These are phyloP conservation scores for Erodium texanum DNA, from an alignment of 441 rosid species.

Conservation along the genomic window DNA sequence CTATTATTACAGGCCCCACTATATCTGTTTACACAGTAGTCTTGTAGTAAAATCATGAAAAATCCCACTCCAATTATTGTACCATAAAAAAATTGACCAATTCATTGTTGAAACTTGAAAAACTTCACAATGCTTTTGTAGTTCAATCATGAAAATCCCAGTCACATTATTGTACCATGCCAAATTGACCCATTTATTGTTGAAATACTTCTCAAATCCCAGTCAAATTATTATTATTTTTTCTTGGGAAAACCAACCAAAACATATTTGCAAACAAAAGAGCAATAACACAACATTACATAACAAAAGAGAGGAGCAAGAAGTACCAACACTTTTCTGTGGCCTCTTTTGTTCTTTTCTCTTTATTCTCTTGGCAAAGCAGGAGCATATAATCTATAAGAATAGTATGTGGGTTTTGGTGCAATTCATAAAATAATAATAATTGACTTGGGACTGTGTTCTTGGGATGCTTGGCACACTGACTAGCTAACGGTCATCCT, in stretches of 20 bases:
- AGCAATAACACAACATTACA: neutral
- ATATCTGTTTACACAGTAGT: neutral
- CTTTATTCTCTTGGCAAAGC: neutral
- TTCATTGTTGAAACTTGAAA: no score
- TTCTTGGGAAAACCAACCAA: neutral
- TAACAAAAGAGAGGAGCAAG: neutral
- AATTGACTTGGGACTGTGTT: neutral
- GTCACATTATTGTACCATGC: no score
- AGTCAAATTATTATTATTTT: no score
- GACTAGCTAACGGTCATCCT: neutral
- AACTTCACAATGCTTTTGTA: no score
- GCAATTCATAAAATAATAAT: neutral
- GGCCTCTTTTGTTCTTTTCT: neutral
- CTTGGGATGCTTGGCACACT: neutral
- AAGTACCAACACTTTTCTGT: neutral
- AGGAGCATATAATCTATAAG: neutral
- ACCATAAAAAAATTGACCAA: neutral
- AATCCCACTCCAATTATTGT: neutral
- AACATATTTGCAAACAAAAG: neutral
- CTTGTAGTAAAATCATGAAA: neutral
- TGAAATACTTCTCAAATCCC: no score
- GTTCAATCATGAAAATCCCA: no score
- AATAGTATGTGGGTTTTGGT: neutral
- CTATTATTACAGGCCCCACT: neutral
- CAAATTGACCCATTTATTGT: no score